Evolutionary conservation across 139 green algal species (phyloP).

Genomic region (Coccomyxa sp.): DNA sequence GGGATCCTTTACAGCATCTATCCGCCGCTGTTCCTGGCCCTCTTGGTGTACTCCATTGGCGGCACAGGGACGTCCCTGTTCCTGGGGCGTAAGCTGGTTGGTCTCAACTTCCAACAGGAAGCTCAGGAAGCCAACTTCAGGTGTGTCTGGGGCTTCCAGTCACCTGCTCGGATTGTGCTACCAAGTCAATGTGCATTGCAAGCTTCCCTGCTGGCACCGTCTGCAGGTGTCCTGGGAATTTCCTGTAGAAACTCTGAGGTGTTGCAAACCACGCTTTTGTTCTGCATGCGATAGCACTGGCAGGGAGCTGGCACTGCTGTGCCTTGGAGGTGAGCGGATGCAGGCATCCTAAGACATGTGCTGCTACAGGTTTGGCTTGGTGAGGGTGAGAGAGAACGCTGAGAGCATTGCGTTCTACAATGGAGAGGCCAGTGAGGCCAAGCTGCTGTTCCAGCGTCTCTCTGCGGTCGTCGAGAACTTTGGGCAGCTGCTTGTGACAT

Average conservation of each 20-base stretch:
- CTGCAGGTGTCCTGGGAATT: too few relatives aligned
- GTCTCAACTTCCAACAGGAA: conserved; percentile 97
- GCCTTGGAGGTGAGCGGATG: too few relatives aligned
- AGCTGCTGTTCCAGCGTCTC: conserved; percentile 54
- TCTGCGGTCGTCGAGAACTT: conserved; percentile 76
- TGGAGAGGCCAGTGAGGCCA: conserved; percentile 58
- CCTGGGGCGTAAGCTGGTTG: conserved; percentile 76
- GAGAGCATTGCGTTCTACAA: conserved; percentile 95
- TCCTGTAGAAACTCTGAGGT: too few relatives aligned
- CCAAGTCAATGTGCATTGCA: background rate
- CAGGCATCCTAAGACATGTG: too few relatives aligned
- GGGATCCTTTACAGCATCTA: conserved; percentile 98
- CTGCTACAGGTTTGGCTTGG: conserved; percentile 70
- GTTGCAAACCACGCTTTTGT: too few relatives aligned
- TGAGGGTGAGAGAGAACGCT: conserved; percentile 91
- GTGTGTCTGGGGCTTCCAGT: conserved; percentile 2
- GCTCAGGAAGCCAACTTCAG: conserved; percentile 85
- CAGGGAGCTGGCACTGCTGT: too few relatives aligned
- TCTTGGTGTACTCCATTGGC: conserved; percentile 88
- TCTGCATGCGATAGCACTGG: too few relatives aligned
- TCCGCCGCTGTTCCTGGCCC: conserved; percentile 89
- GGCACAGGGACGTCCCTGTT: conserved; percentile 76
- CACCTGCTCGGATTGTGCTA: background rate
- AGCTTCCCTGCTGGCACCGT: too few relatives aligned
- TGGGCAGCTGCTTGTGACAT: conserved; percentile 71